Conservation (phyloP, 2,329 filamentous ascomycete genomes). For the Diaporthe citriasiana region DNA sequence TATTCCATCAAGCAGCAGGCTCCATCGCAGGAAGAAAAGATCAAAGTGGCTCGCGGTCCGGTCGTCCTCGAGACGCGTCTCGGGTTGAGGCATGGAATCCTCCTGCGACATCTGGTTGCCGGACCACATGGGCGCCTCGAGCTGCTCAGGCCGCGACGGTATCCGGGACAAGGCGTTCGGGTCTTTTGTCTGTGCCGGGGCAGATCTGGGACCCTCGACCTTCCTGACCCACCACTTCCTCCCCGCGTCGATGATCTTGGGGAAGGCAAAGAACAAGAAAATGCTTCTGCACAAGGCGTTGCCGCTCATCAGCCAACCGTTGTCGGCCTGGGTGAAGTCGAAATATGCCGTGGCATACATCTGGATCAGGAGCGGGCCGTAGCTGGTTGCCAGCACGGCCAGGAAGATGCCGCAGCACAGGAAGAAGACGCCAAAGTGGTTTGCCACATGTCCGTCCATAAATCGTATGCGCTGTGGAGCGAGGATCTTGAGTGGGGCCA, state of each 20-base stretch:
- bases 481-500: conserved; percentile 73
- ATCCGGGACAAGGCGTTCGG: conserved; percentile 38
- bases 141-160: conserved; percentile 57
- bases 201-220: conserved; percentile 48
- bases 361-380: conserved; percentile 72
- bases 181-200: conserved; percentile 44
- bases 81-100: conserved; percentile 60
- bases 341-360: conserved; percentile 68
- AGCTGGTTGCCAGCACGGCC: conserved; percentile 75
- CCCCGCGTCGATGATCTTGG: conserved; percentile 63
- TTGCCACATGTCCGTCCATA: conserved; percentile 61
- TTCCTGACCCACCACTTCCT: conserved; percentile 58
- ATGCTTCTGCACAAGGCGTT: conserved; percentile 65
- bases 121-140: conserved; percentile 58
- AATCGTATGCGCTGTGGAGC: conserved; percentile 67
- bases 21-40: conserved; percentile 76
- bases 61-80: conserved; percentile 52
- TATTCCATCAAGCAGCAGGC: conserved; percentile 73
- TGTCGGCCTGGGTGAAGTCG: conserved; percentile 64
- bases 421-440: conserved; percentile 72
- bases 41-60: conserved; percentile 72
- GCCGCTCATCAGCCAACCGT: conserved; percentile 67
- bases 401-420: conserved; percentile 75
- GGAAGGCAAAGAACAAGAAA: conserved; percentile 66
- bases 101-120: conserved; percentile 47